These are phyloP conservation scores for Daphne laureola DNA, from an alignment of 441 rosid species.

Conservation along the genomic window DNA sequence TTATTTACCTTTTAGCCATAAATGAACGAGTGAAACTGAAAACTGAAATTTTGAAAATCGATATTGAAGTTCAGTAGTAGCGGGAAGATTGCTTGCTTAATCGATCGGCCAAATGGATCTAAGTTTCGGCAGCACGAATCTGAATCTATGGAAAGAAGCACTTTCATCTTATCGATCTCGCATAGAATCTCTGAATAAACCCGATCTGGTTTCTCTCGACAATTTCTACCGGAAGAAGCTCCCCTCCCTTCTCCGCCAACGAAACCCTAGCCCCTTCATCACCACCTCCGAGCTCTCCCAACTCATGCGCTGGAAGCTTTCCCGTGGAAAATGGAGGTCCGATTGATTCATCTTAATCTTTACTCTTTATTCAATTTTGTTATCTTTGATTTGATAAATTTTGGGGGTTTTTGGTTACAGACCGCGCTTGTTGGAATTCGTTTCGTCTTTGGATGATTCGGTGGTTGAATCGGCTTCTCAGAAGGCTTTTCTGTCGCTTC, in stretches of 20 bases:
- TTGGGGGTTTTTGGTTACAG: slow-evolving; percentile 20
- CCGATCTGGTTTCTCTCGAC: slow-evolving; percentile 59
- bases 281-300: slow-evolving; percentile 65
- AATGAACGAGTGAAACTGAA: not conserved
- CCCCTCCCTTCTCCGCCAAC: slow-evolving; percentile 47
- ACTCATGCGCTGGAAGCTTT: slow-evolving; percentile 85
- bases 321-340: slow-evolving; percentile 90
- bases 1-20: too few relatives aligned
- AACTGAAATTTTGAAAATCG: not conserved
- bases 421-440: slow-evolving; percentile 71
- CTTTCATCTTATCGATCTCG: slow-evolving; percentile 48
- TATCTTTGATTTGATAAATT: not conserved
- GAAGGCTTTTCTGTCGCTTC: slow-evolving; percentile 66
- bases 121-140: slow-evolving; percentile 43
- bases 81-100: slow-evolving; percentile 2
- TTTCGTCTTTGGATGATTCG: slow-evolving; percentile 63
- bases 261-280: slow-evolving; percentile 75
- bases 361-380: not conserved
- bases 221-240: slow-evolving; percentile 57
- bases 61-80: not conserved
- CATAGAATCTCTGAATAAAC: slow-evolving; percentile 52
- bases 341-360: not conserved
- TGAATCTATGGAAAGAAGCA: slow-evolving; percentile 44
- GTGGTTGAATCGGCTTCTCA: slow-evolving; percentile 59
- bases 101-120: slow-evolving; percentile 17